Evolutionary conservation across 371 early-diverging fungal genomes (phyloP), one percentile per base, ranked within the genome.

Genomic region (Mortierella sp.): DNA sequence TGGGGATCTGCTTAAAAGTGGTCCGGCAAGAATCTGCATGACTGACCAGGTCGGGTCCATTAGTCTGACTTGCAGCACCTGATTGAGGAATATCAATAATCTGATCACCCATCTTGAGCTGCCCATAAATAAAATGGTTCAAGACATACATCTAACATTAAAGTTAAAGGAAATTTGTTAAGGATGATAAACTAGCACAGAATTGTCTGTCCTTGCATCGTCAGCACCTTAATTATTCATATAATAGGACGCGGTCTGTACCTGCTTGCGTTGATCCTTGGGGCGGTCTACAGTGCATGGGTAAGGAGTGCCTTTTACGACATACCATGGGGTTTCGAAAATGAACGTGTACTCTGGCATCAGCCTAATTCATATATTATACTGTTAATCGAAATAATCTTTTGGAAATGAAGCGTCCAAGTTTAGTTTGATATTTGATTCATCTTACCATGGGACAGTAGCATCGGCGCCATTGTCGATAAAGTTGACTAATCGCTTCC

Each of bases 401-500:
- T 45, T 49, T 22, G 23, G 1, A 22, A n/a, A n/a, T n/a, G n/a
- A n/a, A 19, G 49, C 3, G n/a, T 49, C 4, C 19, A 49, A 22
- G 49, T 23, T 49, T 51, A 26, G 22, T 5, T 31, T 2, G 4
- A 55, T 31, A 28, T 55, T 6, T 31, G 10, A 0, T 55, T 2
- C 26, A 55, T 17, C 29, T 58, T 70, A 70, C 94, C 93, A 93
- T 53, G 92, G 92, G 6, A 90, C 87, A 15, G 69, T 61, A 1
- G 75, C 56, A 34, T 91, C 87, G 8, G 89, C 85, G 10, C 88
- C 88, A 34, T 70, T 53, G 73, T 93, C 92, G n/a, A 87, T 31
- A 65, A 93, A 92, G 37, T 88, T 91, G 13, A 95, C 87, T 7
- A 93, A 82, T 15, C 93, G 86, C 76, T 90, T 92, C 63, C 90